A percentile compares a stretch with the other conserved stretches of the same genome.
These are phyloP conservation scores for Adansonia rubrostipa DNA, from an alignment of 441 rosid genomes.

Conservation along the genomic window DNA sequence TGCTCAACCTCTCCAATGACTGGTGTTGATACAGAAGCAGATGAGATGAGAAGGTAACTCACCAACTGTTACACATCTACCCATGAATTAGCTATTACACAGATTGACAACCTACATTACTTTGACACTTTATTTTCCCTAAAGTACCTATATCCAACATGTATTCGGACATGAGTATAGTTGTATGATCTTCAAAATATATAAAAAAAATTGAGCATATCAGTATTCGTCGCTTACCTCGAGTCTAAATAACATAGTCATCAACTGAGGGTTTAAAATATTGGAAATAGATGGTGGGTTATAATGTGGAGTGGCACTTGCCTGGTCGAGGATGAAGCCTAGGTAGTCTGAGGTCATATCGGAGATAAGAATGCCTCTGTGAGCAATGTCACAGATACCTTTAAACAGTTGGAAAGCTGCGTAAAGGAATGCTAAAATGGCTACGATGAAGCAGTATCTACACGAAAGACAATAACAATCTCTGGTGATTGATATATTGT, in stretches of 20 bases:
- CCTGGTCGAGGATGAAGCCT: slow-evolving; percentile 76
- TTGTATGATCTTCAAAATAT: too few relatives aligned
- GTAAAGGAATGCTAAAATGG: slow-evolving; percentile 51
- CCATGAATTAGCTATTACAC: slow-evolving; percentile 26
- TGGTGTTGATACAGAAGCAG: slow-evolving; percentile 56
- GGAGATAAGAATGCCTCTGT: slow-evolving; percentile 64
- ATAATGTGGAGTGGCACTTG: slow-evolving; percentile 15
- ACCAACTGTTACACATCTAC: slow-evolving; percentile 43
- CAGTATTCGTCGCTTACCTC: too few relatives aligned
- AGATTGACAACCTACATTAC: not conserved
- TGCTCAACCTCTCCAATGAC: slow-evolving; percentile 39
- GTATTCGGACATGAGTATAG: too few relatives aligned
- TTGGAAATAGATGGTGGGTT: not conserved
- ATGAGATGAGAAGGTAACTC: slow-evolving; percentile 69
- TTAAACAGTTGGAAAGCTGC: slow-evolving; percentile 69
- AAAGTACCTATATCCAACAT: too few relatives aligned
- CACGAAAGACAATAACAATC: slow-evolving; percentile 21
- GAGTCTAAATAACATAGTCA: too few relatives aligned
- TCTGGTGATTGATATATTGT: not conserved
- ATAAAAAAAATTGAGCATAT: too few relatives aligned
- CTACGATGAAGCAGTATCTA: slow-evolving; percentile 67
- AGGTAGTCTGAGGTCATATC: slow-evolving; percentile 62
- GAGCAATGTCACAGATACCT: slow-evolving; percentile 66
- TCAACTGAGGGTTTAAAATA: not conserved
- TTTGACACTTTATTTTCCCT: too few relatives aligned